Percentiles rank a stretch among this genome's conserved stretches.
These are phyloP conservation scores for Saprolegnia diclina DNA, from an alignment of 352 stramenopile genomes.

Conservation along the genomic window DNA sequence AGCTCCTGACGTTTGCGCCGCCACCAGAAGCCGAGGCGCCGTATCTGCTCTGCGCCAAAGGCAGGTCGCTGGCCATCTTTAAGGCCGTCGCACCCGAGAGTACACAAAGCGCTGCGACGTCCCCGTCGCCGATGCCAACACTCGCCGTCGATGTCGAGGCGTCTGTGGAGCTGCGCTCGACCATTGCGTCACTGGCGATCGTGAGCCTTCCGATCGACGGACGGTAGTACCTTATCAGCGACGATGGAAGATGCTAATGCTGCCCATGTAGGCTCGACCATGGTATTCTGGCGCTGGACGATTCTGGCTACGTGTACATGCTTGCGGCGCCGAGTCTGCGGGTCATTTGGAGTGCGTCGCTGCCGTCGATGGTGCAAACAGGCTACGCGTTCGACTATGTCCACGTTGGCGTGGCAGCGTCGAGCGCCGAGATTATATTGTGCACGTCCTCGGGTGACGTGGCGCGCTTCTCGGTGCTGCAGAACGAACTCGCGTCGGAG, in stretches of 20 bases:
- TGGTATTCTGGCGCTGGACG: slow-evolving; percentile 57
- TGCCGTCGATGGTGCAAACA: slow-evolving; percentile 31
- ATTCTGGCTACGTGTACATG: slow-evolving; percentile 61
- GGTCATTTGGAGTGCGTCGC: slow-evolving; percentile 44
- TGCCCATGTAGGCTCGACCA: slow-evolving; percentile 38
- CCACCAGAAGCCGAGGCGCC: neutral
- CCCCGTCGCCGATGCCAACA: neutral
- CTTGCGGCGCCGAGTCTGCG: slow-evolving; percentile 51
- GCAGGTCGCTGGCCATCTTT: slow-evolving; percentile 16
- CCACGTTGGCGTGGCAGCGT: slow-evolving; percentile 39
- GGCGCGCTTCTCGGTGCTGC: slow-evolving; percentile 55
- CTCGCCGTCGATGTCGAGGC: slow-evolving; percentile 7
- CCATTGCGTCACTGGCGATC: slow-evolving; percentile 2
- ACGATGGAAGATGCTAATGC: neutral
- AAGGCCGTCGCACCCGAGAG: neutral
- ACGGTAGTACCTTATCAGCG: neutral
- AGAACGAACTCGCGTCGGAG: slow-evolving; percentile 46
- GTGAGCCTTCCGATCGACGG: slow-evolving; percentile 14
- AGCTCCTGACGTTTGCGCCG: slow-evolving; percentile 43
- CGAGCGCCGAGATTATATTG: slow-evolving; percentile 48
- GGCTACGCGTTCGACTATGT: slow-evolving; percentile 44
- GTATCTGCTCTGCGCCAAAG: slow-evolving; percentile 9
- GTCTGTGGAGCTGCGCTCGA: slow-evolving; percentile 4
- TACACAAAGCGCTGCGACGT: neutral
- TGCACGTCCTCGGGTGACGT: slow-evolving; percentile 62